Evolutionary conservation across 2,329 filamentous ascomycete species (phyloP), one percentile per base, ranked within the genome.

Genomic region (Phyllosticta citribraziliensis): DNA sequence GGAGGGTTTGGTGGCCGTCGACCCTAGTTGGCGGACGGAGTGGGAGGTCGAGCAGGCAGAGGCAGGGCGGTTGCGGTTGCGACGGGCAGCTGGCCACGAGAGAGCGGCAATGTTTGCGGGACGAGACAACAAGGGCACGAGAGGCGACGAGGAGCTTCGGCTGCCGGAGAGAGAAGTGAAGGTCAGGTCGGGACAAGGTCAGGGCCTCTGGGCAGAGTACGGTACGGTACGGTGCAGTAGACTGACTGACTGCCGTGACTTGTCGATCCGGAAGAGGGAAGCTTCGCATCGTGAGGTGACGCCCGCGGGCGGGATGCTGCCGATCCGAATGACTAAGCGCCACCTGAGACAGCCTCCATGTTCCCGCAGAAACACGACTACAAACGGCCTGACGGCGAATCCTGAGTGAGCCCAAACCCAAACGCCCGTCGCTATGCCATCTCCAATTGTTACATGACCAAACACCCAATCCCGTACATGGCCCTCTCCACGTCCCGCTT

Each of bases 381-480:
- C 20, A 35, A 35, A 35, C 30, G 30, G 30, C 30, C 30, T 35
- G 30, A 35, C 17, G 9, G 9, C 14, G 35, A 40, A 55, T 51
- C 58, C 47, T 30, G 19, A 27, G 57, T 30, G 19, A 27, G 57
- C 52, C 57, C 17, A 51, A 50, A 55, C 17, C 40, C 40, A n/a
- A 47, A 60, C 58, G 24, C 58, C 58, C 22, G 22, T 47, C 58
- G 58, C 58, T 60, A 60, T 60, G 58, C 58, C 51, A 50, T 27
- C 33, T 6, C 22, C 19, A 30, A 27, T 27, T n/a, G 11, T 72
- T 68, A 97, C 91, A 97, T 97, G 52, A 95, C 70, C 54, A 72
- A 73, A 74, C 94, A 99, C 63, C 94, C 93, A 72, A 96, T 84
- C 4, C 94, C 94, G 76, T 97, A 97, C 91, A 99, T 97, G 64